Evolutionary conservation across 2,329 filamentous ascomycete genomes (phyloP).

Genomic region (Fusarium beomiforme): DNA sequence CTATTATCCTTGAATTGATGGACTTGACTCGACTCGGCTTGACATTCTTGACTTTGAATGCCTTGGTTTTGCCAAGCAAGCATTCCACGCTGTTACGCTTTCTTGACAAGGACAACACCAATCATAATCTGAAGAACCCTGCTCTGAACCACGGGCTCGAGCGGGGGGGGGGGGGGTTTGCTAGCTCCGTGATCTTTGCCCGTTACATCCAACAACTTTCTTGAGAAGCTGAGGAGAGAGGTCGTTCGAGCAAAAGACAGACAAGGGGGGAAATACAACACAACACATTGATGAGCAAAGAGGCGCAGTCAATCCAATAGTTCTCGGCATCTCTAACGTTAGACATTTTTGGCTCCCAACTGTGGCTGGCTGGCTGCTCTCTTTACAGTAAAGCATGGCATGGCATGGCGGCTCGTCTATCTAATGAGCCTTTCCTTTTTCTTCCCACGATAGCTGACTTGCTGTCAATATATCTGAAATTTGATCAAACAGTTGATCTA

Average conservation of each 20-base stretch:
- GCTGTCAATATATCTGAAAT: background rate
- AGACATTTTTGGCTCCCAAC: conserved; percentile 14
- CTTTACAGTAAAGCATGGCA: conserved; percentile 20
- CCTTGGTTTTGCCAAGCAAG: conserved; percentile 17
- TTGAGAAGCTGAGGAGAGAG: background rate
- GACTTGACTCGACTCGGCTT: background rate
- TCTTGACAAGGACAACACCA: conserved; percentile 3
- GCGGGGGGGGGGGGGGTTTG: too few relatives aligned
- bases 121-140: conserved; percentile 16
- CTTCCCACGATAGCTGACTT: background rate
- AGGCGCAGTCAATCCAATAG: conserved; percentile 14
- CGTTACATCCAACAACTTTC: conserved; percentile 10
- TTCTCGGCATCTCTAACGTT: conserved; percentile 10
- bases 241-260: background rate
- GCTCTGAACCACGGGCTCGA: conserved; percentile 12
- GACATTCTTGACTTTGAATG: background rate
- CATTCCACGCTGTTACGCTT: conserved; percentile 20
- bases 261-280: background rate
- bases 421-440: conserved; percentile 7
- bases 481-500: background rate
- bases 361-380: conserved; percentile 35
- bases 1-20: background rate
- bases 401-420: conserved; percentile 24
- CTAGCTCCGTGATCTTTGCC: conserved; percentile 10
- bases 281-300: background rate